Base-by-base conservation (phyloP, 257 asterid species). In the Solanum paucissectum region DNA sequence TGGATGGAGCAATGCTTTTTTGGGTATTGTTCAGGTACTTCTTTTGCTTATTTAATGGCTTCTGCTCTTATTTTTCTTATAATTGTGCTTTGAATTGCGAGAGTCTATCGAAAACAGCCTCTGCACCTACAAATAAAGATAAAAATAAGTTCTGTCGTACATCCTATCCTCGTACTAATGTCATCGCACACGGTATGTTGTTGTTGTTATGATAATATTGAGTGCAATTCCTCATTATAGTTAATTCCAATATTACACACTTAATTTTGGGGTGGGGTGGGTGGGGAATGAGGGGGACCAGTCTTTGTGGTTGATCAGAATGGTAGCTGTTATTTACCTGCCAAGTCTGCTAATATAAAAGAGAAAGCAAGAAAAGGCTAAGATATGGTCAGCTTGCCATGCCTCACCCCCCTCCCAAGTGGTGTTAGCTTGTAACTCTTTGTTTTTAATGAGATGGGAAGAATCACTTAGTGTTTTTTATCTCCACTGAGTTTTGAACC, bases 21-120 rank as follows among this genome's bases (percentile, higher is more conserved):
- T 95, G 92, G 98, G 99, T 88, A 93, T 97, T 87, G 98, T 97
- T 40, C 99, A 95, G 98, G 99, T 97, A 85, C 37, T n/a, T 62
- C 29, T 10, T 20, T 76, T 14, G 33, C 84, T 83, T 32, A 16
- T 84, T 60, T 84, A 12, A 3, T 62, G 29, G 60, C 5, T 62
- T 62, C 36, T 84, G 4, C 32, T 64, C 32, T 64, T 60, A 60
- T 9, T 60, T 46, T 60, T 21, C 68, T 60, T 60, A 60, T 23
- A 60, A 21, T 60, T 60, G 68, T 60, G 29, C 68, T 60, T 23
- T 23, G 68, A 60, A 23, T 60, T 60, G 68, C 12, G 6, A 60
- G 12, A 60, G 5, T 60, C 68, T 60, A 60, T 23, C 29, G 29
- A 9, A 60, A 60, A 60, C 68, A 8, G 29, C 29, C 27, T 60